phyloP scores from a whole-genome alignment of 2,329 filamentous ascomycete genomes.

The Niveomyces coronatus region DNA sequence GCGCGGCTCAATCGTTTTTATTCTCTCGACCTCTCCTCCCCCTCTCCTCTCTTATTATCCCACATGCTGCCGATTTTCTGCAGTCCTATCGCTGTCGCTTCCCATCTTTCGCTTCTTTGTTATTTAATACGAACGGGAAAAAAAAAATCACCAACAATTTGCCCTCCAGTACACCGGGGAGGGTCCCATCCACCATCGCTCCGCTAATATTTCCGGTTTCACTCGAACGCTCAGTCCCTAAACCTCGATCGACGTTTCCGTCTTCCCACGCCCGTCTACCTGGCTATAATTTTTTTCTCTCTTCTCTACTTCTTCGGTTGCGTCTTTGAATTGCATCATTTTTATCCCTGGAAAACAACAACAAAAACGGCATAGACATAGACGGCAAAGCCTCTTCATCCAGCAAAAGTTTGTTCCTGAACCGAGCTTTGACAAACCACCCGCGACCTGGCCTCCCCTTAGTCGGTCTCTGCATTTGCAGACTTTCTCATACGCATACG shows the following conservation, averaged over 20 bases:
- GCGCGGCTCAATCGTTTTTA: background rate
- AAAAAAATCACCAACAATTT: no score
- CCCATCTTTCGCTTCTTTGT: background rate
- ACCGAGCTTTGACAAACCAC: background rate
- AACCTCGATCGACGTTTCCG: constrained; percentile 3
- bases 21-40: background rate
- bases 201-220: constrained; percentile 7
- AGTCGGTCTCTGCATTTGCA: no score
- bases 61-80: no score
- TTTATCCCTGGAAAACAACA: background rate
- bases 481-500: no score
- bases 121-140: no score
- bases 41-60: background rate
- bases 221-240: constrained; percentile 5
- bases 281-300: background rate
- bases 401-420: background rate
- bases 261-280: background rate
- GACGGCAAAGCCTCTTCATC: background rate
- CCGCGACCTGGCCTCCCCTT: no score
- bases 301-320: background rate
- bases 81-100: no score
- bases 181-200: background rate
- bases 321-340: background rate
- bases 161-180: constrained; percentile 5
- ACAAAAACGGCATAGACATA: background rate